phyloP scores from a whole-genome alignment of 2,329 filamentous ascomycete genomes.

The Aspergillus hiratsukae region DNA sequence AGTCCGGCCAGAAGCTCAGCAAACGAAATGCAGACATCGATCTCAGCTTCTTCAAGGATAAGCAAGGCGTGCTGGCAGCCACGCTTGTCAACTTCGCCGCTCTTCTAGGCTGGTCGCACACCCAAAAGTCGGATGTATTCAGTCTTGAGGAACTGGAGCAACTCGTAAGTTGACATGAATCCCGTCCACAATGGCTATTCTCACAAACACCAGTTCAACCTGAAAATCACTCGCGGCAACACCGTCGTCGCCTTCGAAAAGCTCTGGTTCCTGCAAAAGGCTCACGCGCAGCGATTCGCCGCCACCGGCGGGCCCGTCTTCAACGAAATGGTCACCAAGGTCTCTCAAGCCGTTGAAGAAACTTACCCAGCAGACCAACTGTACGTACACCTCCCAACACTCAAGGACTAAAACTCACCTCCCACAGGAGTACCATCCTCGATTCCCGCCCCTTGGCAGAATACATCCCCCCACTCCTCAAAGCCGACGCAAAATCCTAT shows the following conservation, averaged over 20 bases:
- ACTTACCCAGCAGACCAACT: slow-evolving; percentile 21
- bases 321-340: slow-evolving; percentile 36
- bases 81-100: slow-evolving; percentile 76
- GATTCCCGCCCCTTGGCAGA: slow-evolving; percentile 36
- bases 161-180: slow-evolving; percentile 47
- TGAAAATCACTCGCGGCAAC: slow-evolving; percentile 89
- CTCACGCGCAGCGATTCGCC: slow-evolving; percentile 55
- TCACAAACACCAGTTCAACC: slow-evolving; percentile 56
- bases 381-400: slow-evolving; percentile 18
- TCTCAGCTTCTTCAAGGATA: slow-evolving; percentile 53
- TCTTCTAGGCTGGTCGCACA: slow-evolving; percentile 77
- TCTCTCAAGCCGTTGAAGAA: slow-evolving; percentile 25
- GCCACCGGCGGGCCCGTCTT: slow-evolving; percentile 41
- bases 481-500: slow-evolving; percentile 55
- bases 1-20: slow-evolving; percentile 71
- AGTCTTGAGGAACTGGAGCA: slow-evolving; percentile 65
- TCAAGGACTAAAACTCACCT: slow-evolving; percentile 4
- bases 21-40: slow-evolving; percentile 73
- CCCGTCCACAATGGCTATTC: background rate
- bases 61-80: slow-evolving; percentile 58
- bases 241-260: slow-evolving; percentile 78
- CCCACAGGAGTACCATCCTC: slow-evolving; percentile 24
- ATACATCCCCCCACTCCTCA: slow-evolving; percentile 50
- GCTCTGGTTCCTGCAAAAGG: slow-evolving; percentile 71
- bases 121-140: slow-evolving; percentile 64